Evolutionary conservation across 805 yeast species (phyloP).

Genomic region (Sugiyamaella smithiae): DNA sequence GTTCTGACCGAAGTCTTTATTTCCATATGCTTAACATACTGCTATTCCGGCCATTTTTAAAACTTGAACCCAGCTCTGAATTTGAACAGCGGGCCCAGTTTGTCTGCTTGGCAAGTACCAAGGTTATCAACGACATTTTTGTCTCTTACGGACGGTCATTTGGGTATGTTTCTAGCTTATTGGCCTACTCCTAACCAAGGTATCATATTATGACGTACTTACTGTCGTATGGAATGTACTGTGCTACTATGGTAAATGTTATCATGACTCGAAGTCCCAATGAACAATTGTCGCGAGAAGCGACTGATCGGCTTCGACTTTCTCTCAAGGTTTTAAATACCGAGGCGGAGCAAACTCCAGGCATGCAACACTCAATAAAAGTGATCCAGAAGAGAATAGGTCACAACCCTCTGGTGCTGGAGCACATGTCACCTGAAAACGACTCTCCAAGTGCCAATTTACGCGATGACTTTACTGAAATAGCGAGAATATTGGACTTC

Average conservation of each 20-base stretch:
- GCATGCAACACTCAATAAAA: slow-evolving; percentile 7
- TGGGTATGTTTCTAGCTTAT: not conserved
- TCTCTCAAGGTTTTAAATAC: slow-evolving; percentile 8
- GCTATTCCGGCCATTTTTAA: slow-evolving; percentile 10
- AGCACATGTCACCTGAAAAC: not conserved
- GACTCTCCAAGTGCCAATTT: not conserved
- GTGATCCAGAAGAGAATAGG: slow-evolving; percentile 1
- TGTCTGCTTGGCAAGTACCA: slow-evolving; percentile 7
- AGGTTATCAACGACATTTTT: slow-evolving; percentile 7
- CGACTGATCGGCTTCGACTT: slow-evolving; percentile 5
- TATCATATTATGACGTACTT: slow-evolving; percentile 9
- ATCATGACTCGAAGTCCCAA: slow-evolving; percentile 3
- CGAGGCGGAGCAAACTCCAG: slow-evolving; percentile 9
- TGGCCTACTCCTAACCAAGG: not conserved
- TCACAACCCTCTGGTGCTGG: not conserved
- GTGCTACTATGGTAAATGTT: slow-evolving; percentile 8
- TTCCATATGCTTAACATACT: slow-evolving; percentile 7
- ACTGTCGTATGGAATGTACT: slow-evolving; percentile 6
- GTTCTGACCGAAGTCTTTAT: slow-evolving; percentile 2
- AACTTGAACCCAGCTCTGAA: not conserved
- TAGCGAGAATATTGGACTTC: slow-evolving; percentile 2
- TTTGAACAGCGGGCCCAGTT: slow-evolving; percentile 7
- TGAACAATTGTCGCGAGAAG: not conserved
- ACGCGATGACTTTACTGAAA: not conserved
- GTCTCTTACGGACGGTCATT: slow-evolving; percentile 4